A percentile compares a stretch with the other conserved stretches of the same genome.
Conservation (phyloP, 2,329 filamentous ascomycete genomes). For the Huntiella bhutanensis region DNA sequence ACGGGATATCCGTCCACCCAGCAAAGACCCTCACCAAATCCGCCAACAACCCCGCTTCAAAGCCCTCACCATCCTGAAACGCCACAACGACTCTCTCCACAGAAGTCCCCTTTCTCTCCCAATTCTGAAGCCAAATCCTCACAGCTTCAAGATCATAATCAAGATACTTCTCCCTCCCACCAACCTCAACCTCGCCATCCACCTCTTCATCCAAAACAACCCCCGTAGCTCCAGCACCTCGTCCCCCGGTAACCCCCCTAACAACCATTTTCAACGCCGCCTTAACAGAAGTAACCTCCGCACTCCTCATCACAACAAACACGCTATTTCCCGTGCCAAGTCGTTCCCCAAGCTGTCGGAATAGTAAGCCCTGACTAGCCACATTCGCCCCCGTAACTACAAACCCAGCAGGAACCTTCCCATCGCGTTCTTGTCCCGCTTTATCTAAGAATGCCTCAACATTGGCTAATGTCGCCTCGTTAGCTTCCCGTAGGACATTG, state of each 20-base stretch:
- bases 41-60: slow-evolving; percentile 52
- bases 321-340: slow-evolving; percentile 29
- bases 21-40: slow-evolving; percentile 49
- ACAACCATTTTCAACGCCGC: slow-evolving; percentile 53
- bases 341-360: slow-evolving; percentile 45
- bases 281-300: slow-evolving; percentile 57
- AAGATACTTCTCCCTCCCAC: slow-evolving; percentile 31
- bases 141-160: slow-evolving; percentile 65
- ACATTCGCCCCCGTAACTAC: slow-evolving; percentile 65
- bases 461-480: slow-evolving; percentile 38
- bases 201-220: slow-evolving; percentile 3
- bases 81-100: slow-evolving; percentile 47
- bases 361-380: slow-evolving; percentile 55
- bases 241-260: slow-evolving; percentile 35
- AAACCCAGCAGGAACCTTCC: slow-evolving; percentile 43
- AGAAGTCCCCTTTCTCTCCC: slow-evolving; percentile 11
- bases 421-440: background rate
- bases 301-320: slow-evolving; percentile 49
- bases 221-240: slow-evolving; percentile 11
- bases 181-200: slow-evolving; percentile 17
- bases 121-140: slow-evolving; percentile 36
- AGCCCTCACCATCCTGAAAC: slow-evolving; percentile 67
- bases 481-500: slow-evolving; percentile 37
- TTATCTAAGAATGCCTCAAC: slow-evolving; percentile 35
- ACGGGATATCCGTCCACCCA: slow-evolving; percentile 56